Conservation (phyloP, 371 early-diverging fungal species). For the Mortierella sp. region DNA sequence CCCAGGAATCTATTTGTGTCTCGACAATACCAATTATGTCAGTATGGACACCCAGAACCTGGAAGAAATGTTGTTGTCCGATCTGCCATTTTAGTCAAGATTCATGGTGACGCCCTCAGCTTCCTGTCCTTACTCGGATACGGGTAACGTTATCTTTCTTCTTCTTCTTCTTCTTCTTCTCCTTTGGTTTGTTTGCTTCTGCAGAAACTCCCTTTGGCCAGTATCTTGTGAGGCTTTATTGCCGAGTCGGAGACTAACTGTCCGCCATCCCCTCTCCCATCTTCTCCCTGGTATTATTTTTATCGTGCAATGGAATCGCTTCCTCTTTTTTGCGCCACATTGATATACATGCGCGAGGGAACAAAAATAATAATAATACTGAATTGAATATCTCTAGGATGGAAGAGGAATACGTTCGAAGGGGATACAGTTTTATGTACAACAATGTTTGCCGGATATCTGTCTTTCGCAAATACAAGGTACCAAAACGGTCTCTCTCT, state of each 20-base stretch:
- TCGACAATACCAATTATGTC: constrained; percentile 46
- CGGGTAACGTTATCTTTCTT: constrained; percentile 28
- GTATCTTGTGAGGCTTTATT: background rate
- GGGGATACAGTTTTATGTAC: constrained; percentile 50
- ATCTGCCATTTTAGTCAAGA: constrained; percentile 49
- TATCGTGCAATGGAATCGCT: too few relatives aligned
- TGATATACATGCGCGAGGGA: too few relatives aligned
- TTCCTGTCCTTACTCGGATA: constrained; percentile 44
- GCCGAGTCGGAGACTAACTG: background rate
- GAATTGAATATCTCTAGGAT: constrained; percentile 14
- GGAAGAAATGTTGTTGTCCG: constrained; percentile 47
- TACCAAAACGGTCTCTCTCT: too few relatives aligned
- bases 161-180: too few relatives aligned
- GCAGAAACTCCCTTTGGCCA: too few relatives aligned
- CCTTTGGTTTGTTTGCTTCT: too few relatives aligned
- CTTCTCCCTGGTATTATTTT: background rate
- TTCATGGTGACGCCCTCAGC: constrained; percentile 46
- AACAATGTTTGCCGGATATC: constrained; percentile 53
- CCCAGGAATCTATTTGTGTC: constrained; percentile 12
- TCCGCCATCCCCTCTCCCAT: background rate
- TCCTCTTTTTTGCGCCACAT: too few relatives aligned
- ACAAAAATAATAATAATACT: too few relatives aligned
- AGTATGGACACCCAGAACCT: constrained; percentile 50
- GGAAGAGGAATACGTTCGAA: constrained; percentile 48
- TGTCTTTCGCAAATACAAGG: constrained; percentile 49